These are phyloP conservation scores for Phytophthora pisi DNA, from an alignment of 352 stramenopile genomes.

Conservation along the genomic window DNA sequence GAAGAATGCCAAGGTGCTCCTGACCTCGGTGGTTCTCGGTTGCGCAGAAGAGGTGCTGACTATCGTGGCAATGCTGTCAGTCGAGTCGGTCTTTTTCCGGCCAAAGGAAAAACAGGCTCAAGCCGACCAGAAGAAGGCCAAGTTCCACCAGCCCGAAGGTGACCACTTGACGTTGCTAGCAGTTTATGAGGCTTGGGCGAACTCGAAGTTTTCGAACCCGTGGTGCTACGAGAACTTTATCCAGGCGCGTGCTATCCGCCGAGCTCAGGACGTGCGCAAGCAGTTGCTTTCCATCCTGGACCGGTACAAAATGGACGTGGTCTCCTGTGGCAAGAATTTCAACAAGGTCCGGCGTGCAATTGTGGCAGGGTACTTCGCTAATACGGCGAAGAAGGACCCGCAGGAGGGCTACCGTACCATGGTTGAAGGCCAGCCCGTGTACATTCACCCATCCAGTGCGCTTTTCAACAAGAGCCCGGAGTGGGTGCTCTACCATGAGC, in stretches of 20 bases:
- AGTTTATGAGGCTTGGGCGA: constrained; percentile 99
- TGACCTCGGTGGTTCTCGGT: constrained; percentile 97
- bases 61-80: constrained; percentile 98
- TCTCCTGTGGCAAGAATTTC: constrained; percentile 96
- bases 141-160: constrained; percentile 98
- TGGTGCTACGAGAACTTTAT: constrained; percentile 99
- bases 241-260: constrained; percentile 95
- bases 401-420: constrained; percentile 99
- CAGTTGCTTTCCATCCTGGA: constrained; percentile 99
- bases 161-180: constrained; percentile 98
- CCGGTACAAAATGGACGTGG: constrained; percentile 98
- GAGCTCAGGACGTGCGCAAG: constrained; percentile 98
- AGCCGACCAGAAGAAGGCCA: constrained; percentile 99
- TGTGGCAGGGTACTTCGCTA: constrained; percentile 98
- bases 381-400: constrained; percentile 99
- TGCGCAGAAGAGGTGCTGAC: constrained; percentile 99
- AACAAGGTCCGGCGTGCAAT: constrained; percentile 98
- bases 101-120: constrained; percentile 99
- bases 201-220: constrained; percentile 97
- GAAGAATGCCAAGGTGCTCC: constrained; percentile 98
- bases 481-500: constrained; percentile 98
- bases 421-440: constrained; percentile 98
- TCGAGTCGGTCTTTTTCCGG: constrained; percentile 99
- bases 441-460: constrained; percentile 98
- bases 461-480: constrained; percentile 99